Conservation (phyloP, 768 basidiomycete genomes). For the Pleurotus djamor region DNA sequence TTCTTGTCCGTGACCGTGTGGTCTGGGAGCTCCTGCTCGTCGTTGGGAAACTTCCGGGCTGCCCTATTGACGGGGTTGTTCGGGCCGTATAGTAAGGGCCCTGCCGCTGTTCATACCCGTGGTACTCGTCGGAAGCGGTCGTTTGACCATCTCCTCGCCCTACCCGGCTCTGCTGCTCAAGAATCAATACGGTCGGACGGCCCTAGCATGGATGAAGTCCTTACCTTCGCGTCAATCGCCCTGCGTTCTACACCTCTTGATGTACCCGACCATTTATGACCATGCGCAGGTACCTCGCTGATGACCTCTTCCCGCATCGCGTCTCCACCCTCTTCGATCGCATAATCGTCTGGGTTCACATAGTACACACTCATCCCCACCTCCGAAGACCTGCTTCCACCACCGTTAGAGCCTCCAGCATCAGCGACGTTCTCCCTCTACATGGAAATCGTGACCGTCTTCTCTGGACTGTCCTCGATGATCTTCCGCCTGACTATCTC, state of each 20-base stretch:
- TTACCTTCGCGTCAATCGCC: neutral
- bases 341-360: too few species aligned
- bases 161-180: neutral
- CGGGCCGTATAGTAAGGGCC: neutral
- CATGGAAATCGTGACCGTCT: too few species aligned
- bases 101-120: neutral
- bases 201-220: neutral
- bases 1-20: neutral
- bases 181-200: neutral
- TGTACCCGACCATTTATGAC: neutral
- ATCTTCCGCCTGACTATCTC: slow-evolving; percentile 38
- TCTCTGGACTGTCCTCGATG: too few species aligned
- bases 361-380: too few species aligned
- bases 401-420: too few species aligned
- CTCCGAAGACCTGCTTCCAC: too few species aligned
- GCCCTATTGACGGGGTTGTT: neutral
- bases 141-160: neutral
- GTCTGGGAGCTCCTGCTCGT: neutral
- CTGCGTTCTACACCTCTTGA: neutral
- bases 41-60: neutral
- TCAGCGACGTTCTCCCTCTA: too few species aligned
- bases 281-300: neutral
- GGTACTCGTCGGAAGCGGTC: neutral
- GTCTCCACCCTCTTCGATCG: too few species aligned
- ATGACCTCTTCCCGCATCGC: too few species aligned